These are phyloP conservation scores for Galerina marginata DNA, from an alignment of 768 basidiomycete species.

Conservation along the genomic window DNA sequence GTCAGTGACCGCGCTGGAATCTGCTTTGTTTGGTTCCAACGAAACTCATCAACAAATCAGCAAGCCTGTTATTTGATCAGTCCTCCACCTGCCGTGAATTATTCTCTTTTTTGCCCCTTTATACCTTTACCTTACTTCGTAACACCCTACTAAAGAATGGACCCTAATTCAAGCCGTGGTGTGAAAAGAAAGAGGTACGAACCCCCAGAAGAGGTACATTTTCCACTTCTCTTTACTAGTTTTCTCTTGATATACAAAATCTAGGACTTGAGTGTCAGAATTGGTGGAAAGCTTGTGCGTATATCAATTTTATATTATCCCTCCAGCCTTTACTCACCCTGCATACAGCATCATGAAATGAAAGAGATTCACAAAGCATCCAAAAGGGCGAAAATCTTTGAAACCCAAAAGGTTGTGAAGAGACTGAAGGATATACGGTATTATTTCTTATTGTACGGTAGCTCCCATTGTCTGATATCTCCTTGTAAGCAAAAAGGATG, in stretches of 20 bases:
- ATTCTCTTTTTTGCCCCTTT: background rate
- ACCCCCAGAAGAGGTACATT: constrained; percentile 38
- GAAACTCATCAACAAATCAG: background rate
- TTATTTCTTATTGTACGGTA: background rate
- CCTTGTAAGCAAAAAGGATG: constrained; percentile 41
- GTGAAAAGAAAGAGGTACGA: constrained; percentile 52
- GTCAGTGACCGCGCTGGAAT: background rate
- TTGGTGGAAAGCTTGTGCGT: constrained; percentile 64
- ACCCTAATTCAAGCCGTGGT: constrained; percentile 25
- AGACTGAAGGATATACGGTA: constrained; percentile 75
- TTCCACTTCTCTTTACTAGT: background rate
- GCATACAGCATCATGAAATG: constrained; percentile 70
- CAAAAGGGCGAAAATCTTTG: constrained; percentile 82
- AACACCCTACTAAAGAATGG: constrained; percentile 15
- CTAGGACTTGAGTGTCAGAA: constrained; percentile 47
- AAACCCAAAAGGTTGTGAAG: constrained; percentile 84
- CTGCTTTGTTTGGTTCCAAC: constrained; percentile 1
- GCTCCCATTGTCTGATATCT: background rate
- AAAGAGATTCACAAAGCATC: constrained; percentile 76
- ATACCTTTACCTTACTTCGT: background rate
- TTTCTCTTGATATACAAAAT: constrained; percentile 14
- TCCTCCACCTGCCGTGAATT: background rate
- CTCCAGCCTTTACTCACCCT: constrained; percentile 3
- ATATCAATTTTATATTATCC: constrained; percentile 4
- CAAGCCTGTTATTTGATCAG: background rate